Conservation (phyloP, 2,329 filamentous ascomycete genomes). For the Clarireedia monteithiana region DNA sequence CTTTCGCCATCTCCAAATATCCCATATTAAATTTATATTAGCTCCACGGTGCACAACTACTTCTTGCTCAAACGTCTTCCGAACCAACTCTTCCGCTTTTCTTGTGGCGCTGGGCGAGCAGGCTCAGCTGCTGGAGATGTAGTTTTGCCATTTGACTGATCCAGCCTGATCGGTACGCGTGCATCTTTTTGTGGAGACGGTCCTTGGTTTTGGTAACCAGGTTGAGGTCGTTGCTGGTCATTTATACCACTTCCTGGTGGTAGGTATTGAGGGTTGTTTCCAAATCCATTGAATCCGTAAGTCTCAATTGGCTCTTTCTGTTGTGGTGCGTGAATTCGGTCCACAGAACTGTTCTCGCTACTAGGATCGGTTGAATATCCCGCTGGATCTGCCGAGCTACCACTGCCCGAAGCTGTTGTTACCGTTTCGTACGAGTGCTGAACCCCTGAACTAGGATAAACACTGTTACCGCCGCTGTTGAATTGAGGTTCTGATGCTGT, state of each 20-base stretch:
- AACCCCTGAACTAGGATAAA: slow-evolving; percentile 25
- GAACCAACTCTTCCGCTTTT: slow-evolving; percentile 90
- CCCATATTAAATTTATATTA: slow-evolving; percentile 1
- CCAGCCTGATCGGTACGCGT: slow-evolving; percentile 26
- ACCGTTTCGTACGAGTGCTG: slow-evolving; percentile 72
- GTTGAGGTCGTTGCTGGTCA: slow-evolving; percentile 14
- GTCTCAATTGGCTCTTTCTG: slow-evolving; percentile 48
- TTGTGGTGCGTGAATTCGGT: slow-evolving; percentile 55
- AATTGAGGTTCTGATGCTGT: slow-evolving; percentile 28
- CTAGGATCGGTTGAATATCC: slow-evolving; percentile 79
- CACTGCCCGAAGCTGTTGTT: slow-evolving; percentile 66
- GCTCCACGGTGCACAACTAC: slow-evolving; percentile 15
- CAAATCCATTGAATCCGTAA: slow-evolving; percentile 51
- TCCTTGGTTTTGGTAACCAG: slow-evolving; percentile 18
- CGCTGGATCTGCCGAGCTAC: slow-evolving; percentile 61
- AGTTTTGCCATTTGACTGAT: slow-evolving; percentile 17
- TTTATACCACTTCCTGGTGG: slow-evolving; percentile 30
- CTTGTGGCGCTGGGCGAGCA: slow-evolving; percentile 27
- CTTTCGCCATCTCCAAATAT: slow-evolving; percentile 13
- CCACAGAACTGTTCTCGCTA: slow-evolving; percentile 87
- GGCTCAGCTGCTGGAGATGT: slow-evolving; percentile 6
- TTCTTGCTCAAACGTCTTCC: slow-evolving; percentile 69
- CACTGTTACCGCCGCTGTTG: slow-evolving; percentile 19
- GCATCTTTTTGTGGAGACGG: slow-evolving; percentile 19
- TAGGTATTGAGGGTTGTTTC: slow-evolving; percentile 33